phyloP scores from a whole-genome alignment of 495 filamentous ascomycete genomes.

The Penicillium soppii region DNA sequence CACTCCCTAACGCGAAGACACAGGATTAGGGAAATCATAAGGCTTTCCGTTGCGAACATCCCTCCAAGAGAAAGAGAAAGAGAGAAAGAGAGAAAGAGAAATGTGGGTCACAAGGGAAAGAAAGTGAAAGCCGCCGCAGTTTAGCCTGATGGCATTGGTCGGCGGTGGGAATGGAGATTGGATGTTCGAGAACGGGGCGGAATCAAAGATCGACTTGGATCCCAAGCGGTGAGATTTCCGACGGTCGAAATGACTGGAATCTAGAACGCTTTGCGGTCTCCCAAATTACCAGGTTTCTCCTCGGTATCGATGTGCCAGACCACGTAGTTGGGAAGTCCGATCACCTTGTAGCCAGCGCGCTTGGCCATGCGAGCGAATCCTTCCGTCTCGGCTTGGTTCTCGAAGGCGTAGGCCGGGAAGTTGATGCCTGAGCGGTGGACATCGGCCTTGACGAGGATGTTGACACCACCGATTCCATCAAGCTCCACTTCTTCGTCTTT shows the following conservation, averaged over 20 bases:
- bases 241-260: conserved; percentile 6
- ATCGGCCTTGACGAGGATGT: conserved; percentile 95
- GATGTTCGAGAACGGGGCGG: conserved; percentile 13
- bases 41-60: conserved; percentile 30
- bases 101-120: conserved; percentile 11
- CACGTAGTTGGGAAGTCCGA: conserved; percentile 93
- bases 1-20: conserved; percentile 38
- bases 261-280: conserved; percentile 44
- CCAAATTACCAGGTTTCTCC: conserved; percentile 84
- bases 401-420: conserved; percentile 95
- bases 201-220: conserved; percentile 27
- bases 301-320: conserved; percentile 99
- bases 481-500: conserved; percentile 88
- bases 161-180: conserved; percentile 12
- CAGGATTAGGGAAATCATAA: conserved; percentile 44
- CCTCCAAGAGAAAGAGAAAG: conserved; percentile 19
- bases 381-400: conserved; percentile 98
- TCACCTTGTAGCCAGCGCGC: conserved; percentile 88
- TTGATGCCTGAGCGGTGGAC: conserved; percentile 97
- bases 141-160: not conserved
- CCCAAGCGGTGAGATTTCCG: conserved; percentile 8
- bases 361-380: conserved; percentile 99
- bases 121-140: conserved; percentile 11
- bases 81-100: conserved; percentile 18
- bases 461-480: conserved; percentile 95